Evolutionary conservation across 2,329 filamentous ascomycete species (phyloP).

Genomic region (Hymenoscyphus fructigenus): DNA sequence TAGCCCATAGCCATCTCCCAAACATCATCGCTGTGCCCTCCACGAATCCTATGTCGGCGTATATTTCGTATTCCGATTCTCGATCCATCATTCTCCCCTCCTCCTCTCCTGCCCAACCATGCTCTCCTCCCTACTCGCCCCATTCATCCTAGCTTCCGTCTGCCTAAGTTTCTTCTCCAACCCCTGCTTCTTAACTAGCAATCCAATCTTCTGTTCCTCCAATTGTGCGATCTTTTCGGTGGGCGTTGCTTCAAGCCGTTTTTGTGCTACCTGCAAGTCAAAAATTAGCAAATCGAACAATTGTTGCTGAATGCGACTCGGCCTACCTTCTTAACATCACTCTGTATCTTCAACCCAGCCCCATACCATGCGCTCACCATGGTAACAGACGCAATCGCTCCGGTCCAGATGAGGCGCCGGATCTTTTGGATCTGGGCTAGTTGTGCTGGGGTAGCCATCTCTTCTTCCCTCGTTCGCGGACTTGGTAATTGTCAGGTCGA

Average conservation of each 20-base stretch:
- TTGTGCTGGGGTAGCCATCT: constrained; percentile 12
- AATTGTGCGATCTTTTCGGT: constrained; percentile 56
- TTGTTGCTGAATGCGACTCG: too few species aligned
- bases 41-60: not conserved
- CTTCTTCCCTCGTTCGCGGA: not conserved
- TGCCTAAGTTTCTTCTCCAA: constrained; percentile 58
- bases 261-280: constrained; percentile 47
- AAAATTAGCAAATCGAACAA: too few species aligned
- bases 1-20: not conserved
- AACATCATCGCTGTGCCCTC: not conserved
- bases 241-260: constrained; percentile 48
- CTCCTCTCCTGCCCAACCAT: constrained; percentile 35
- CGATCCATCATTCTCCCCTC: constrained; percentile 15
- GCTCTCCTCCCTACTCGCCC: constrained; percentile 41
- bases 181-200: constrained; percentile 50
- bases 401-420: constrained; percentile 53
- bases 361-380: constrained; percentile 59
- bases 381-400: constrained; percentile 54
- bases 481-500: not conserved
- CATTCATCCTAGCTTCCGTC: constrained; percentile 43
- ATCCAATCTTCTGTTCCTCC: constrained; percentile 47
- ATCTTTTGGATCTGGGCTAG: constrained; percentile 38
- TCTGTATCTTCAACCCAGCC: constrained; percentile 54
- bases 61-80: not conserved
- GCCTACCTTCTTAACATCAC: constrained; percentile 51